These are phyloP conservation scores for Handroanthus guayacan DNA, from an alignment of 257 asterid species.

Conservation along the genomic window DNA sequence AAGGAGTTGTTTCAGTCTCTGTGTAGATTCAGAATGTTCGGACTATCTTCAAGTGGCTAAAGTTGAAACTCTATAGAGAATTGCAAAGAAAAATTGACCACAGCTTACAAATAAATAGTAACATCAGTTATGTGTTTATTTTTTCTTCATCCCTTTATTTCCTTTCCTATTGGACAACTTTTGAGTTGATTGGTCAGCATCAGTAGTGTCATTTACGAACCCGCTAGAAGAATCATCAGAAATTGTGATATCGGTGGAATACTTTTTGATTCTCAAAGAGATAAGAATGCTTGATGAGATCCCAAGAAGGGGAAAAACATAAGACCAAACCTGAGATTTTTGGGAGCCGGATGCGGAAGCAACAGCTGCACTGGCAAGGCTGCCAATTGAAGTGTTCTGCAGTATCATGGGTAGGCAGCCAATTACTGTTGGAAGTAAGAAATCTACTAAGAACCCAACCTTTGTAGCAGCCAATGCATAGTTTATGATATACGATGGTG, in stretches of 20 bases:
- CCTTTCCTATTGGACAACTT: constrained; percentile 30
- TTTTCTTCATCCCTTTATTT: constrained; percentile 43
- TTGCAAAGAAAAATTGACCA: constrained; percentile 10
- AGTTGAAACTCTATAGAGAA: constrained; percentile 1
- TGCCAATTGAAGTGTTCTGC: constrained; percentile 95
- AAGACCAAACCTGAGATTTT: constrained; percentile 68
- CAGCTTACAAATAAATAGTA: neutral
- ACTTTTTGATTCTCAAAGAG: constrained; percentile 85
- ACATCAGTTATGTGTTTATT: constrained; percentile 28
- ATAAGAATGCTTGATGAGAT: constrained; percentile 82
- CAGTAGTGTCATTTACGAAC: constrained; percentile 7
- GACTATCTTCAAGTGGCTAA: neutral
- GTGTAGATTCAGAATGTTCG: neutral
- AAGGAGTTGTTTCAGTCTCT: neutral
- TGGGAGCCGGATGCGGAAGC: constrained; percentile 73
- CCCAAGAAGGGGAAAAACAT: constrained; percentile 81
- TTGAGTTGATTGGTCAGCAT: constrained; percentile 38
- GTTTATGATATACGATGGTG: constrained; percentile 90
- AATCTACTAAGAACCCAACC: constrained; percentile 72
- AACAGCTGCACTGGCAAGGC: constrained; percentile 94
- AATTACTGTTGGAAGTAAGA: constrained; percentile 85
- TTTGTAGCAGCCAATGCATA: constrained; percentile 92
- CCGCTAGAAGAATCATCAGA: constrained; percentile 40
- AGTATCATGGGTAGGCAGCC: constrained; percentile 97
- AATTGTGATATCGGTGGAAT: constrained; percentile 54